Conservation (phyloP, 805 yeast species). For the Candida ovalis region DNA sequence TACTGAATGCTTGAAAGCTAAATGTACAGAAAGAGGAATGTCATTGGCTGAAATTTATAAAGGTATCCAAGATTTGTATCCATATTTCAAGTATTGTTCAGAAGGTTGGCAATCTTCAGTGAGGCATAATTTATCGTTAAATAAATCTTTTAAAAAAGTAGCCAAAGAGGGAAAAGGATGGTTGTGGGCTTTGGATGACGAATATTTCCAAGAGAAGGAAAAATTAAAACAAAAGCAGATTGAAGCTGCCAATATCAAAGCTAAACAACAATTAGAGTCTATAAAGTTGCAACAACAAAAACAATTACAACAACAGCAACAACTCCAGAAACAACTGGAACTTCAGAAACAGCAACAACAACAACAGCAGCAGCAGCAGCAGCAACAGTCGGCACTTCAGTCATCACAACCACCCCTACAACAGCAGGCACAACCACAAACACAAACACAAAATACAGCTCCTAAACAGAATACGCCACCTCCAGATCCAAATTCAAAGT, state of each 20-base stretch:
- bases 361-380: conserved; percentile 2
- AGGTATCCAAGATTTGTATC: conserved; percentile 81
- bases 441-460: background rate
- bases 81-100: conserved; percentile 89
- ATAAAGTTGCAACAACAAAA: conserved; percentile 23
- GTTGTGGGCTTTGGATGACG: conserved; percentile 91
- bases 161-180: conserved; percentile 91
- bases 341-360: conserved; percentile 1
- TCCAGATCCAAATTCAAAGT: conserved; percentile 23
- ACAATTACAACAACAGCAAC: conserved; percentile 15
- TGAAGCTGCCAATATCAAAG: conserved; percentile 44
- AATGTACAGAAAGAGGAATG: conserved; percentile 68
- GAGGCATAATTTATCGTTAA: conserved; percentile 81
- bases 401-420: background rate
- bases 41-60: conserved; percentile 81
- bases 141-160: conserved; percentile 78
- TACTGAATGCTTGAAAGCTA: conserved; percentile 69
- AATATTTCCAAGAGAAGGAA: conserved; percentile 78
- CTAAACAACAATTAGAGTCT: conserved; percentile 15
- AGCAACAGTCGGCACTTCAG: background rate
- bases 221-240: conserved; percentile 59
- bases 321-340: background rate
- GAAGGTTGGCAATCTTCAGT: conserved; percentile 98
- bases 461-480: background rate
- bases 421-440: background rate